phyloP scores from a whole-genome alignment of 2,329 filamentous ascomycete genomes.

The Saccharata proteae region DNA sequence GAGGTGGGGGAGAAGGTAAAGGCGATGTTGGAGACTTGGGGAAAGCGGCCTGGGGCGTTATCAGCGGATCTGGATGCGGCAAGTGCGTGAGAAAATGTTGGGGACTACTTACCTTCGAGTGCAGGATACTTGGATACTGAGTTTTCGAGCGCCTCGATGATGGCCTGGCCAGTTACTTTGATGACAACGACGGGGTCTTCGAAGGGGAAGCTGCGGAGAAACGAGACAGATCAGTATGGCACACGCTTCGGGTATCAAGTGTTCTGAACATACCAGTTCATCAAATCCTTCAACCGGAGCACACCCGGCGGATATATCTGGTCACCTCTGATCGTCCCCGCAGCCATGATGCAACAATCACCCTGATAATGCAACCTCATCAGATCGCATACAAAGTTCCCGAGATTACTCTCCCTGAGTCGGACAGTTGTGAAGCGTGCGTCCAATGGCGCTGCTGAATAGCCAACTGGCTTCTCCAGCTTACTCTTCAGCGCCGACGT shows the following conservation, averaged over 20 bases:
- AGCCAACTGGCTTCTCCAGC: conserved; percentile 71
- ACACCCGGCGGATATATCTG: conserved; percentile 77
- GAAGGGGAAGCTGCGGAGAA: conserved; percentile 62
- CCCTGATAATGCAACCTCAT: conserved; percentile 74
- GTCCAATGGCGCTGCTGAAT: conserved; percentile 71
- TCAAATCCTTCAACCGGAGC: conserved; percentile 66
- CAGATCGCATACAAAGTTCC: conserved; percentile 84
- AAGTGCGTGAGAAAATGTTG: no score
- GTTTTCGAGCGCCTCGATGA: conserved; percentile 75
- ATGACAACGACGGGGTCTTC: conserved; percentile 80
- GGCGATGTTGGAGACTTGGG: conserved; percentile 73
- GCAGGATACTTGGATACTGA: conserved; percentile 70
- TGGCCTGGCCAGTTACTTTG: conserved; percentile 55
- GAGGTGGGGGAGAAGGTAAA: conserved; percentile 59
- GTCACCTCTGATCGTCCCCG: conserved; percentile 77
- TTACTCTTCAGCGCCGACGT: conserved; percentile 64
- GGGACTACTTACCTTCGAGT: conserved; percentile 52
- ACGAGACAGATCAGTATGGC: conserved; percentile 3
- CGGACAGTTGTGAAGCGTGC: conserved; percentile 77
- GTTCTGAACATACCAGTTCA: conserved; percentile 51
- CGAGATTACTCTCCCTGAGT: conserved; percentile 66
- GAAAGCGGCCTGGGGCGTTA: conserved; percentile 52
- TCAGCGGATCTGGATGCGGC: no score
- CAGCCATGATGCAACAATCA: conserved; percentile 74
- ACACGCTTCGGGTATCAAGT: neutral